A percentile compares a stretch with the other conserved stretches of the same genome.
Evolutionary conservation across 164 flowering plant genomes (phyloP).

Genomic region (Annona squamosa): DNA sequence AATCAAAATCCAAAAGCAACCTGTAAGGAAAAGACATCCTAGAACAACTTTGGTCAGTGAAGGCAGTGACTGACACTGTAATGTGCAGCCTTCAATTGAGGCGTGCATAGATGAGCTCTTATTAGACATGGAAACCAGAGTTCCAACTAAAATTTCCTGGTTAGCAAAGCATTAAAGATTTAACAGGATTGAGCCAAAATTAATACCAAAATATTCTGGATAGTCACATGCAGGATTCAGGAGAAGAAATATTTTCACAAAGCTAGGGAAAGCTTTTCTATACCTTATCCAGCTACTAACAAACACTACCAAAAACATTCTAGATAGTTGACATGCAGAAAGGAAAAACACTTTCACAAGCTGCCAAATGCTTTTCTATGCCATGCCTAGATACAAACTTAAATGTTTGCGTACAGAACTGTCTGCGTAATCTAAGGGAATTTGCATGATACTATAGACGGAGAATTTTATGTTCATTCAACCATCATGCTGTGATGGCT

Average conservation of each 20-base stretch:
- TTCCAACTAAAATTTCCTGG: not conserved
- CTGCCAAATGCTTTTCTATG: too few species aligned
- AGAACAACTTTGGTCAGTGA: not conserved
- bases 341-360: too few species aligned
- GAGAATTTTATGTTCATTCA: too few species aligned
- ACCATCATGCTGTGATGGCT: too few species aligned
- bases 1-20: too few species aligned
- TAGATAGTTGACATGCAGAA: too few species aligned
- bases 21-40: too few species aligned
- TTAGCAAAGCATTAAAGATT: not conserved
- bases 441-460: too few species aligned
- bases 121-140: not conserved
- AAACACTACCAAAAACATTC: too few species aligned
- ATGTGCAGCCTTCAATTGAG: not conserved
- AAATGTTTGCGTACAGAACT: too few species aligned
- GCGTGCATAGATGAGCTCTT: not conserved
- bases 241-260: not conserved
- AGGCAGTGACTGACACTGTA: not conserved
- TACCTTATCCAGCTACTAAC: not conserved
- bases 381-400: too few species aligned
- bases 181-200: not conserved
- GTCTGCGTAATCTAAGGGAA: too few species aligned
- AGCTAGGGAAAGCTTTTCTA: not conserved
- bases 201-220: not conserved
- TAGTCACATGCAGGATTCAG: not conserved